Base-by-base conservation (phyloP, 139 green algal genomes). In the Prasinococcaceae sp. region DNA sequence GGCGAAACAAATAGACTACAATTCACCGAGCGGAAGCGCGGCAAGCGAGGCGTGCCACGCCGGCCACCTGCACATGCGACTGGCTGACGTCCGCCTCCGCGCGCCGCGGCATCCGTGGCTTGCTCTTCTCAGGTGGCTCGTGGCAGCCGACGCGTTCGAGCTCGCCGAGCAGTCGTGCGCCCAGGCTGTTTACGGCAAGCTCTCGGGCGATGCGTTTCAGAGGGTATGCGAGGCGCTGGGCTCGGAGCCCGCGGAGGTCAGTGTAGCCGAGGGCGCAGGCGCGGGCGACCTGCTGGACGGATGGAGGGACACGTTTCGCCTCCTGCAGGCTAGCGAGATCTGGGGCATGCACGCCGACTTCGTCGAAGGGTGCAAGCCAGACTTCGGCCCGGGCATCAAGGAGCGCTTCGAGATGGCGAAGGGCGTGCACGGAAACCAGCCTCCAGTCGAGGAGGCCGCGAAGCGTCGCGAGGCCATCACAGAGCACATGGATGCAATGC, bases 341-440 rank as follows among this genome's bases (percentile, higher is more conserved):
- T 94, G 85, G 85, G 28, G 69, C 28, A 51, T 55, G 16, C 74
- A 92, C 53, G 79, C 83, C 14, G 66, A 46, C 0, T 94, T 83
- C 83, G 64, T 94, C 2, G 49, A 25, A 0, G 6, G 39, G 1
- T 8, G 76, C 20, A 27, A 73, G 23, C 85, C 85, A 0, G 5
- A 55, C 4, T 82, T 94, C 69, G 85, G 83, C 0, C 79, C 80
- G 0, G 84, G 75, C 24, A 69, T 84, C 16, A 65, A 68, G 26
- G 74, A 93, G 37, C 73, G 85, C n/a, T 93, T 94, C 48, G 35
- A 77, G 25, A 77, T 80, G 54, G 85, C 85, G 2, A 52, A 63
- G 0, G 23, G 2, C 1, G 30, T 41, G 19, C 6, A 8, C 39
- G 8, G 6, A 2, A 9, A 48, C 47, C 37, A 63, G 45, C 37